These are phyloP conservation scores for Heracleum sosnowskyi DNA, from an alignment of 129 eudicot species.

Conservation along the genomic window DNA sequence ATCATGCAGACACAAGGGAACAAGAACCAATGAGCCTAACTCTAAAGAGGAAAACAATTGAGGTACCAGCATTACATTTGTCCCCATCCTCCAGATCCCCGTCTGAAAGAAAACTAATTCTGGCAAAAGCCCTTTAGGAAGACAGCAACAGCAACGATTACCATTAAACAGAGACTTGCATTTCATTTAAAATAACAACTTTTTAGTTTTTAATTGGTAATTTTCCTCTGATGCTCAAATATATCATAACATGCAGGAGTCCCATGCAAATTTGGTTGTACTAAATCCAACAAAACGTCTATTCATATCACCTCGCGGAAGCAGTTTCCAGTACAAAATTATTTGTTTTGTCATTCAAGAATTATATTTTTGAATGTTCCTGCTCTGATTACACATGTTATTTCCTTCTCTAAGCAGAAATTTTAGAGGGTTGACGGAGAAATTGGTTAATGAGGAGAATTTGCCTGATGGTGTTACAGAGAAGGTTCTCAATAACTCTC, in stretches of 20 bases:
- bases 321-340: slow-evolving; percentile 38
- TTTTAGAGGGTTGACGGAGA: slow-evolving; percentile 20
- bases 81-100: not conserved
- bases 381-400: slow-evolving; percentile 3
- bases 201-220: not conserved
- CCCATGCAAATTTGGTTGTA: slow-evolving; percentile 22
- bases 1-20: slow-evolving; percentile 26
- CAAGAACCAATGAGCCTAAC: slow-evolving; percentile 31
- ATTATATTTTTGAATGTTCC: not conserved
- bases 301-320: slow-evolving; percentile 33
- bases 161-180: not conserved
- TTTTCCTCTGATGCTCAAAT: not conserved
- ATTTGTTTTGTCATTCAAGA: not conserved
- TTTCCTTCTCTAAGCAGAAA: slow-evolving; percentile 32
- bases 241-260: slow-evolving; percentile 32
- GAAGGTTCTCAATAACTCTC: not conserved
- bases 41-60: slow-evolving; percentile 56
- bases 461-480: slow-evolving; percentile 16
- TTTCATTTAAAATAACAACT: not conserved
- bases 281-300: slow-evolving; percentile 51
- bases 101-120: too few species aligned
- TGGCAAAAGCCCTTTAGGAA: not conserved
- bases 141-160: too few species aligned
- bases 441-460: slow-evolving; percentile 23
- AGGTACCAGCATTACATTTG: slow-evolving; percentile 37